Conservation (phyloP, 345 rosid genomes). For the Populus davidiana region DNA sequence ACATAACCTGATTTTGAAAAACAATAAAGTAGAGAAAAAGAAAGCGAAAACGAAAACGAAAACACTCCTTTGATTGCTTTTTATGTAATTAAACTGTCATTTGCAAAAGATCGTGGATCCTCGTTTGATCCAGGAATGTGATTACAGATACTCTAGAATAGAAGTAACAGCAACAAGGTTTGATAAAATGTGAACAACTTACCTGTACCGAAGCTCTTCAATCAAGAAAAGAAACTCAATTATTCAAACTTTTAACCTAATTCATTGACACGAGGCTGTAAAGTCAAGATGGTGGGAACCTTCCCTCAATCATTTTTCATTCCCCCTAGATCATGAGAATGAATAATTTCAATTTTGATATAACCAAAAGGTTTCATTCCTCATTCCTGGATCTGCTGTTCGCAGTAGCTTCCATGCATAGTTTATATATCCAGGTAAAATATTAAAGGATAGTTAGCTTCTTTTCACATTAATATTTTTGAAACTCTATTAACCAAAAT, state of each 20-base stretch:
- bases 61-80: neutral
- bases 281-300: conserved; percentile 39
- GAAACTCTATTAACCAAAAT: too few species aligned
- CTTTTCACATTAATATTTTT: too few species aligned
- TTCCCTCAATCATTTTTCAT: conserved; percentile 37
- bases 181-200: neutral
- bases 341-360: neutral
- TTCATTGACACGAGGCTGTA: conserved; percentile 31
- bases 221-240: conserved; percentile 22
- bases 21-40: too few species aligned
- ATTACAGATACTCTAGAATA: neutral
- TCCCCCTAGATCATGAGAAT: conserved; percentile 15
- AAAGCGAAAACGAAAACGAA: too few species aligned
- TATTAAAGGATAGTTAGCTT: neutral
- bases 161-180: neutral
- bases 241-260: conserved; percentile 48
- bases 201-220: neutral
- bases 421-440: neutral
- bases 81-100: neutral
- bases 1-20: too few species aligned
- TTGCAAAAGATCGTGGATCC: neutral
- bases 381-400: neutral
- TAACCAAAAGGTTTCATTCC: neutral
- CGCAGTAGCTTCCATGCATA: neutral
- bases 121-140: neutral